Percentiles rank a stretch among this genome's conserved stretches.
Conservation (phyloP, 2,329 filamentous ascomycete genomes). For the Ascosphaera apis region DNA sequence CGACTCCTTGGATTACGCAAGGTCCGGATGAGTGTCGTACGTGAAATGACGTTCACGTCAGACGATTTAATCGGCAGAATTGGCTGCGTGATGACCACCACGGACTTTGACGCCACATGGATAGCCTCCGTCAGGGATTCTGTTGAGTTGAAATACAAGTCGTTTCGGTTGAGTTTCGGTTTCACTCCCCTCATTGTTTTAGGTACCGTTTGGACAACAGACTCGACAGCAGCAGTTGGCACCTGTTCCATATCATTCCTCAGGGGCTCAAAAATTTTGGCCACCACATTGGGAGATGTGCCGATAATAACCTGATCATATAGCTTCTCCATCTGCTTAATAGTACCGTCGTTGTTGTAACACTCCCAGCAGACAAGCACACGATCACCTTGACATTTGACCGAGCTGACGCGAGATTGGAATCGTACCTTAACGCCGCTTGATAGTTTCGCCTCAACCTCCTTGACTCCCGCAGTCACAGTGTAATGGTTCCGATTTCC, state of each 20-base stretch:
- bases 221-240: slow-evolving; percentile 26
- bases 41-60: slow-evolving; percentile 21
- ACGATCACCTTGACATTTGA: slow-evolving; percentile 6
- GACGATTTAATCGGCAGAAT: slow-evolving; percentile 17
- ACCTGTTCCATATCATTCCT: slow-evolving; percentile 18
- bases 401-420: slow-evolving; percentile 9
- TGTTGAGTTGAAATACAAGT: slow-evolving; percentile 8
- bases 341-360: slow-evolving; percentile 3
- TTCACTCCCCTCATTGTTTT: neutral
- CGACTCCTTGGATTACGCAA: slow-evolving; percentile 28
- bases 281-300: slow-evolving; percentile 31
- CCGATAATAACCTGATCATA: slow-evolving; percentile 33
- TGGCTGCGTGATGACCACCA: slow-evolving; percentile 31
- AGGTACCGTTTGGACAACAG: slow-evolving; percentile 19
- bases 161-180: slow-evolving; percentile 1
- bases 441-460: slow-evolving; percentile 26
- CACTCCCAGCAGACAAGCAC: slow-evolving; percentile 8
- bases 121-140: slow-evolving; percentile 25
- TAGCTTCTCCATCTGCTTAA: slow-evolving; percentile 6
- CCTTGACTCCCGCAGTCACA: slow-evolving; percentile 26
- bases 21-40: slow-evolving; percentile 29
- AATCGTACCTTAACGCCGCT: slow-evolving; percentile 22
- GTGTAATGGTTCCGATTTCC: slow-evolving; percentile 28
- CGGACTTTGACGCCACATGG: slow-evolving; percentile 28
- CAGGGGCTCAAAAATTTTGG: slow-evolving; percentile 24